Base-by-base conservation (phyloP, 768 basidiomycete species). In the Rhodotorula paludigena region DNA sequence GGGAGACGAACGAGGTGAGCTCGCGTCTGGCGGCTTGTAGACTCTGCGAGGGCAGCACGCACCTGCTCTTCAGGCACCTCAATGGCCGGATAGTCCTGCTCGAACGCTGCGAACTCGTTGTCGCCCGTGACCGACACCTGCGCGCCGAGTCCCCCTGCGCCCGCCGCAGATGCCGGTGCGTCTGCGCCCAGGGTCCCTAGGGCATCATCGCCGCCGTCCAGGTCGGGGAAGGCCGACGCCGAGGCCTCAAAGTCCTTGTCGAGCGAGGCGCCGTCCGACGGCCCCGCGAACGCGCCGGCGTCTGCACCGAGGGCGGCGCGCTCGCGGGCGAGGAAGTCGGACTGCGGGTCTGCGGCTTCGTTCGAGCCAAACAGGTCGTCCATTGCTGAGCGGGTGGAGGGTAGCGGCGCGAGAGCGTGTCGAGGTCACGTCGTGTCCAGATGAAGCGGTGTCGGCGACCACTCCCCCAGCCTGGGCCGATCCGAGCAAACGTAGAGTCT, bases 161-260 rank as follows among this genome's bases (percentile, higher is more conserved):
- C 91, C 18, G 87, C 86, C 67, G 87, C 85, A 41, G 87, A 86
- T 28, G 88, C 88, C 57, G 81, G 82, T 77, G 89, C 89, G 76
- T 32, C 35, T 23, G 32, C 28, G 35, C 15, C 44, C 16, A 57
- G 55, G 25, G 9, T 44, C 42, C 28, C 44, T 35, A 55, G 42
- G 18, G n/a, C 44, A 20, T 89, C 89, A 57, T 89, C 81, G 30
- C 23, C 61, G 14, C 39, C 69, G 30, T 74, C 74, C 72, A 92
- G 89, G 76, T 90, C 90, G 41, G 90, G 90, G 78, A 91, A 92
- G 21, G 87, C 87, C 65, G 87, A 85, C 38, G 87, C 86, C n/a
- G 88, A 88, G 57, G 81, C 82, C 77, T 90, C 89, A 75, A 89
- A 87, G 81, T 91, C 89, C 74, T 90, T 85, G 33, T 87, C 85